Evolutionary conservation across 306 rosid species (phyloP), one percentile per base, ranked within the genome.

Genomic region (Macrotyloma uniflorum): DNA sequence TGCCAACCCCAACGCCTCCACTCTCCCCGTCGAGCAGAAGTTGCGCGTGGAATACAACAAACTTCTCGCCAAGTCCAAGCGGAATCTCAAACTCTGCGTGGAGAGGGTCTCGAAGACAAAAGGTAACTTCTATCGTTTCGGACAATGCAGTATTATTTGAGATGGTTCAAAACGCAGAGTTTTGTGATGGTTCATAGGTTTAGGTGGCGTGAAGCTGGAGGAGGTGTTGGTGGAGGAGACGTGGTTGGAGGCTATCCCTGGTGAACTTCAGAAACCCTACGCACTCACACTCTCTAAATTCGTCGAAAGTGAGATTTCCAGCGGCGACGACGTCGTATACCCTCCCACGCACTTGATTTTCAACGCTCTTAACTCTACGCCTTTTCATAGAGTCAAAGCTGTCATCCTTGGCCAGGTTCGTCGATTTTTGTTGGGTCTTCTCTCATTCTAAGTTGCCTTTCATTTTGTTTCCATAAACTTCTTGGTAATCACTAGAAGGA

Each of bases 321-420:
- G 83, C n/a, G 76, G 67, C 35, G 54, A 70, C 2, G 80, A 73
- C 13, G 82, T 88, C 30, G 87, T 95, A 9, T 91, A 82, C 74
- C 98, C 98, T n/a, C 98, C 98, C 36, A 66, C 85, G 4, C 90
- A 85, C 50, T 89, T 95, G 93, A 88, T 95, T 74, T 95, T 95
- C 88, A 88, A 93, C 63, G 98, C 98, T 51, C 90, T 95, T 26
- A 95, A 95, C 51, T 88, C 98, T 62, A 95, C 98, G 8, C 88
- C 96, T 62, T 95, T 95, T 63, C 81, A 85, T 33, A 53, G 63
- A 5, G 93, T 93, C 45, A 95, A 95, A 83, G 97, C 87, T 79
- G 98, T 93, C 1, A 89, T 93, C 75, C 95, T 95, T 67, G 98
- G 99, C 12, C 98, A 90, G 93, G 86, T 75, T 57, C 7, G 28